Evolutionary conservation across 805 yeast species (phyloP).

Genomic region (Kodamaea kaohsiungensis): DNA sequence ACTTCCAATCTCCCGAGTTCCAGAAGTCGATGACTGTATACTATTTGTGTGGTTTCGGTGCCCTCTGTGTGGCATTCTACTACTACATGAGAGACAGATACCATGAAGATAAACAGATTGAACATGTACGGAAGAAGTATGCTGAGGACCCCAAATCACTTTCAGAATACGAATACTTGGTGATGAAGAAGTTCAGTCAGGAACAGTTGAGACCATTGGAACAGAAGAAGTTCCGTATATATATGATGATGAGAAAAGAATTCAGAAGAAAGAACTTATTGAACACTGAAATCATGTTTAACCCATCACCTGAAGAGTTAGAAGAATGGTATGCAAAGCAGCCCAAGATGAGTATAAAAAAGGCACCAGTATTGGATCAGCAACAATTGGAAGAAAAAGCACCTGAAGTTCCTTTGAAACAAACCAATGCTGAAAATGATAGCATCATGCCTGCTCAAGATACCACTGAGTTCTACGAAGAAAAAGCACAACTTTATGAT

Average conservation of each 20-base stretch:
- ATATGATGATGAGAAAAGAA: constrained; percentile 54
- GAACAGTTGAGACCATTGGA: constrained; percentile 68
- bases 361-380: constrained; percentile 25
- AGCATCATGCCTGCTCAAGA: constrained; percentile 70
- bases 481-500: constrained; percentile 79
- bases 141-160: constrained; percentile 34
- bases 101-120: constrained; percentile 62
- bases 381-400: constrained; percentile 10
- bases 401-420: constrained; percentile 15
- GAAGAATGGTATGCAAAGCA: constrained; percentile 43
- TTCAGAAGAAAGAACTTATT: constrained; percentile 40
- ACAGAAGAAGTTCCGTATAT: constrained; percentile 56
- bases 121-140: constrained; percentile 39
- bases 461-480: constrained; percentile 77
- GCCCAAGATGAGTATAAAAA: constrained; percentile 23
- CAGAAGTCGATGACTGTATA: constrained; percentile 60
- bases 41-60: constrained; percentile 59
- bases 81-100: constrained; percentile 67
- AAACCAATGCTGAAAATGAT: constrained; percentile 39
- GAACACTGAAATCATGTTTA: constrained; percentile 34
- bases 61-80: constrained; percentile 58
- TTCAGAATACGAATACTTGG: constrained; percentile 64
- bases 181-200: constrained; percentile 57
- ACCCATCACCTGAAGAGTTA: constrained; percentile 43
- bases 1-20: constrained; percentile 54